These are phyloP conservation scores for Colletotrichum theobromicola DNA, from an alignment of 2,329 filamentous ascomycete genomes.

Conservation along the genomic window DNA sequence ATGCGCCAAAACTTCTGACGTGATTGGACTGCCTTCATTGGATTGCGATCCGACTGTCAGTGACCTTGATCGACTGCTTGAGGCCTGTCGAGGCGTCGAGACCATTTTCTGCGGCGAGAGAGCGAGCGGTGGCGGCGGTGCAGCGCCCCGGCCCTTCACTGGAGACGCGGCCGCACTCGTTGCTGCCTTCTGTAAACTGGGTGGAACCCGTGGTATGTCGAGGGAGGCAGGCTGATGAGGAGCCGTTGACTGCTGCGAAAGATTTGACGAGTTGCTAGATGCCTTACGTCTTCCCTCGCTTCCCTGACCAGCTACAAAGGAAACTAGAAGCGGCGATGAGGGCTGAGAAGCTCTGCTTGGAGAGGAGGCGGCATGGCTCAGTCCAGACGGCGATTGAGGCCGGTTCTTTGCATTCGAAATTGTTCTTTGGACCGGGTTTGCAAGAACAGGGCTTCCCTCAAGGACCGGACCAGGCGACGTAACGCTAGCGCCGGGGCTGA, in stretches of 20 bases:
- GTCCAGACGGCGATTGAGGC: conserved; percentile 83
- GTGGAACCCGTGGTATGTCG: conserved; percentile 70
- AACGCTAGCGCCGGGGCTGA: conserved; percentile 48
- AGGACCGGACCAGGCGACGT: conserved; percentile 71
- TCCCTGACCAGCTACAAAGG: conserved; percentile 86
- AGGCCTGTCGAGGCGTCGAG: conserved; percentile 65
- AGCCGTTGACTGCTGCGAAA: conserved; percentile 77
- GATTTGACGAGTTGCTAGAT: conserved; percentile 84
- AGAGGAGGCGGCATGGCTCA: conserved; percentile 83
- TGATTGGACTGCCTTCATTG: conserved; percentile 84
- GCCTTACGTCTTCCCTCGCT: conserved; percentile 84
- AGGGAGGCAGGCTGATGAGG: conserved; percentile 75
- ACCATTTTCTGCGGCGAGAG: conserved; percentile 69
- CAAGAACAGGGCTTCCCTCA: conserved; percentile 84
- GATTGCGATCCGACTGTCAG: conserved; percentile 94
- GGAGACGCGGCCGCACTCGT: conserved; percentile 59
- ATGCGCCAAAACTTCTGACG: conserved; percentile 69
- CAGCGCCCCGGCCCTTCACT: conserved; percentile 57
- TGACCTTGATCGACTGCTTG: conserved; percentile 78
- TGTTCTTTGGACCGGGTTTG: conserved; percentile 81
- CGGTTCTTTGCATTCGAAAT: conserved; percentile 86
- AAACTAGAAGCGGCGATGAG: conserved; percentile 81
- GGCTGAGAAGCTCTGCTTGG: conserved; percentile 82
- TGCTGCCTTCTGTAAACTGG: conserved; percentile 64
- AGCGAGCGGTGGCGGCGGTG: conserved; percentile 54